Conservation (phyloP, 1,284 basidiomycete genomes). For the Cystobasidium slooffiae region DNA sequence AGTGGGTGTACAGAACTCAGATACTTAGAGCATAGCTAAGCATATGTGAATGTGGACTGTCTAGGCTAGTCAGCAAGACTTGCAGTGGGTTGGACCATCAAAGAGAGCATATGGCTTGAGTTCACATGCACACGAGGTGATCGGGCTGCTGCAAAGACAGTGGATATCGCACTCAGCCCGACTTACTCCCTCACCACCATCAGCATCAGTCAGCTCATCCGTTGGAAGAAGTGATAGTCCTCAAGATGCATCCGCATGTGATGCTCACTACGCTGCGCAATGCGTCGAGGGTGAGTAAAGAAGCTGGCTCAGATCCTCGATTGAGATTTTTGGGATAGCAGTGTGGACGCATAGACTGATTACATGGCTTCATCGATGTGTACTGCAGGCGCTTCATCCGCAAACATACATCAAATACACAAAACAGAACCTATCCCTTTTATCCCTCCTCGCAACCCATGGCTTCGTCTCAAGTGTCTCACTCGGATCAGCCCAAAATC, state of each 20-base stretch:
- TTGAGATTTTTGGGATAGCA: constrained; percentile 6
- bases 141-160: no score
- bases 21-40: no score
- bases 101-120: no score
- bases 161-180: no score
- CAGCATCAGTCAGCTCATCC: no score
- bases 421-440: constrained; percentile 78
- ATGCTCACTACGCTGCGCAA: constrained; percentile 43
- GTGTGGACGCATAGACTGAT: neutral
- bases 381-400: constrained; percentile 36
- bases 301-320: neutral
- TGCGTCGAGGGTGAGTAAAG: constrained; percentile 22
- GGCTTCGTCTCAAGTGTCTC: constrained; percentile 82
- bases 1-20: no score
- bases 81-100: no score
- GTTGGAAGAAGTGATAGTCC: no score
- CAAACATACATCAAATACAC: constrained; percentile 42
- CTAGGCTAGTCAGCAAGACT: no score
- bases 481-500: constrained; percentile 71
- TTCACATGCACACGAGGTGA: no score
- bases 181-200: no score
- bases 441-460: constrained; percentile 80
- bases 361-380: neutral
- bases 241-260: constrained; percentile 38
- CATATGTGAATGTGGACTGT: no score